phyloP scores from a whole-genome alignment of 352 stramenopile genomes.

The Globisporangium radiosum region DNA sequence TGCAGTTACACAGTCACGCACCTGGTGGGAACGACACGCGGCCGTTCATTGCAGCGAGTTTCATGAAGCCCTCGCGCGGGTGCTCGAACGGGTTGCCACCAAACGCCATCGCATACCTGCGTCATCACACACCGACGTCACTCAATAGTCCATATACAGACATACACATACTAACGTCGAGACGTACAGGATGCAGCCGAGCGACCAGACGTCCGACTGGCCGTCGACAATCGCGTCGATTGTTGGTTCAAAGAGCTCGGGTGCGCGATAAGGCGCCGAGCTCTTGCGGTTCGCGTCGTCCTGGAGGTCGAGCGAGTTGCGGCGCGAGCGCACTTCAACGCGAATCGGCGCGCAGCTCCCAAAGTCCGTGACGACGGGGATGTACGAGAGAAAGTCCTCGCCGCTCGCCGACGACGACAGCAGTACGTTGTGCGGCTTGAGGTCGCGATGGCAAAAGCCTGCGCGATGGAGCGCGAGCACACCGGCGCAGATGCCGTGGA shows the following conservation, averaged over 20 bases:
- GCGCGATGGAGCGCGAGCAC: constrained; percentile 67
- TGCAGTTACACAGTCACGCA: constrained; percentile 7
- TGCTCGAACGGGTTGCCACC: constrained; percentile 77
- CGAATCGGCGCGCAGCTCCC: constrained; percentile 68
- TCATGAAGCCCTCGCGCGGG: constrained; percentile 78
- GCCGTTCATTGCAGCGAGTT: constrained; percentile 73
- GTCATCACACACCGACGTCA: not conserved
- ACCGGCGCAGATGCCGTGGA: constrained; percentile 78
- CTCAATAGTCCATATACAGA: not conserved
- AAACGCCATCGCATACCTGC: constrained; percentile 82
- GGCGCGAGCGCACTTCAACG: constrained; percentile 57
- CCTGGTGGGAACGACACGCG: constrained; percentile 67
- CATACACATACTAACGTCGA: not conserved
- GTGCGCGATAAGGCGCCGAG: constrained; percentile 74
- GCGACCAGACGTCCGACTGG: constrained; percentile 80
- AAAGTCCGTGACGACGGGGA: constrained; percentile 83
- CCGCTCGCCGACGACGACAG: constrained; percentile 55
- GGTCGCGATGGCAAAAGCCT: constrained; percentile 79
- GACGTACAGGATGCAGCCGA: constrained; percentile 75
- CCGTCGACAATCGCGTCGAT: constrained; percentile 63
- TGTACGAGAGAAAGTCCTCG: constrained; percentile 65
- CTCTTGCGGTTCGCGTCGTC: constrained; percentile 80
- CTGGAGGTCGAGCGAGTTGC: constrained; percentile 71
- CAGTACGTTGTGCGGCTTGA: constrained; percentile 84
- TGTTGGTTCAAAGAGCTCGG: constrained; percentile 76